These are phyloP conservation scores for Phytopythium litorale DNA, from an alignment of 352 stramenopile genomes.

Conservation along the genomic window DNA sequence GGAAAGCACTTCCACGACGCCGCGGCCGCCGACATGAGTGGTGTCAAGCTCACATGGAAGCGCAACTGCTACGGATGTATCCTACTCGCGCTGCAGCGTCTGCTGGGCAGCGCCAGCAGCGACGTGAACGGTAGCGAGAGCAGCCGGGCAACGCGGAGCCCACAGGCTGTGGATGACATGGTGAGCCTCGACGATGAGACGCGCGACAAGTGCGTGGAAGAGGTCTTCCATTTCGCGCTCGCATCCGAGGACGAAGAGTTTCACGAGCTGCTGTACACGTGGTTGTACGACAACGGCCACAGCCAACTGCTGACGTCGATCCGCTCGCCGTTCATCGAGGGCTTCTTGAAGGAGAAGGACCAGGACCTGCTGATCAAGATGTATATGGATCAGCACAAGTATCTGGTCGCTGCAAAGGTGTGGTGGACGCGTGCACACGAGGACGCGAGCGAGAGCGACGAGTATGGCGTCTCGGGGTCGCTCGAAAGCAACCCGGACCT, in stretches of 20 bases:
- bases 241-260: conserved; percentile 71
- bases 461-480: conserved; percentile 31
- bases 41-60: conserved; percentile 67
- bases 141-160: conserved; percentile 29
- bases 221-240: conserved; percentile 74
- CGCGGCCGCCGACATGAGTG: conserved; percentile 54
- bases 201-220: conserved; percentile 56
- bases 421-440: conserved; percentile 78
- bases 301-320: conserved; percentile 54
- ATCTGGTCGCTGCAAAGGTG: conserved; percentile 76
- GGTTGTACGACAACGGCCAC: conserved; percentile 76
- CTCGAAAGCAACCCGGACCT: conserved; percentile 68
- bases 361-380: conserved; percentile 82
- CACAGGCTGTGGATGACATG: conserved; percentile 74
- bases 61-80: conserved; percentile 75
- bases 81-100: conserved; percentile 54
- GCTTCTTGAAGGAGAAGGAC: conserved; percentile 80
- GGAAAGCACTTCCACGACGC: conserved; percentile 78
- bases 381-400: conserved; percentile 87
- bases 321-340: conserved; percentile 73
- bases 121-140: conserved; percentile 13
- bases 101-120: conserved; percentile 32
- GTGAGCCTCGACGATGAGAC: conserved; percentile 67
- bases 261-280: conserved; percentile 78
- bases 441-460: conserved; percentile 34